A percentile compares a stretch with the other conserved stretches of the same genome.
Evolutionary conservation across 208 protist genomes (phyloP).

Genomic region (Trypanosoma boissoni): DNA sequence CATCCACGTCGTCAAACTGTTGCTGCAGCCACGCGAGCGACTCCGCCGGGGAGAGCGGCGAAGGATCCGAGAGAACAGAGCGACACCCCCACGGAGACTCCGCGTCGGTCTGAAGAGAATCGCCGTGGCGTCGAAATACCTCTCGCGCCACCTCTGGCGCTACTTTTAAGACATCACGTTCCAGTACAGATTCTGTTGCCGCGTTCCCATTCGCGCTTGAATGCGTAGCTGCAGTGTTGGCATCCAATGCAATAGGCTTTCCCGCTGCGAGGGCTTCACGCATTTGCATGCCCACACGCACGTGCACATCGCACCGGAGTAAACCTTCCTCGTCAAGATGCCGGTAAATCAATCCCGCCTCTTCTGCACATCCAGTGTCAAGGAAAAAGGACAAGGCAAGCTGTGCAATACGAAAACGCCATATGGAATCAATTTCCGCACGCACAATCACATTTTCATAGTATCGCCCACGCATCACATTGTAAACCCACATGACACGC

Average conservation of each 20-base stretch:
- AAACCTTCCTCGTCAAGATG: constrained; percentile 67
- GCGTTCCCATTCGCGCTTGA: too few species aligned
- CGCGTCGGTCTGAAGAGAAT: constrained; percentile 2
- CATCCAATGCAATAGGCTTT: constrained; percentile 45
- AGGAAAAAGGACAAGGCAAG: constrained; percentile 71
- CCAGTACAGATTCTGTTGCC: too few species aligned
- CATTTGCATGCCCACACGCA: constrained; percentile 74
- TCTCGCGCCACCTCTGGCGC: constrained; percentile 72
- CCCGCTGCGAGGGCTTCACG: constrained; percentile 68
- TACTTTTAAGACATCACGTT: constrained; percentile 49
- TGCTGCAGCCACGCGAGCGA: constrained; percentile 58
- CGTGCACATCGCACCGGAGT: constrained; percentile 71
- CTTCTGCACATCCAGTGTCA: constrained; percentile 60
- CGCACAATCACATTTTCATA: constrained; percentile 87
- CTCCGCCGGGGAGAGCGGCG: constrained; percentile 10
- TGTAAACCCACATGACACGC: constrained; percentile 90
- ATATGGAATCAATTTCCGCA: constrained; percentile 73
- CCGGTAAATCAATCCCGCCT: constrained; percentile 67
- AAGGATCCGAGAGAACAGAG: constrained; percentile 12
- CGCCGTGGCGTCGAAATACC: constrained; percentile 45
- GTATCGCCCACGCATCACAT: constrained; percentile 76
- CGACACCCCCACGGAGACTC: constrained; percentile 19
- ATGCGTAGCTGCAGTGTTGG: not conserved
- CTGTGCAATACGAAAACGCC: constrained; percentile 76
- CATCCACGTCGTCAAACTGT: constrained; percentile 68